Evolutionary conservation across 306 rosid species (phyloP), one percentile per base, ranked within the genome.

Genomic region (Pterocarpus santalinus): DNA sequence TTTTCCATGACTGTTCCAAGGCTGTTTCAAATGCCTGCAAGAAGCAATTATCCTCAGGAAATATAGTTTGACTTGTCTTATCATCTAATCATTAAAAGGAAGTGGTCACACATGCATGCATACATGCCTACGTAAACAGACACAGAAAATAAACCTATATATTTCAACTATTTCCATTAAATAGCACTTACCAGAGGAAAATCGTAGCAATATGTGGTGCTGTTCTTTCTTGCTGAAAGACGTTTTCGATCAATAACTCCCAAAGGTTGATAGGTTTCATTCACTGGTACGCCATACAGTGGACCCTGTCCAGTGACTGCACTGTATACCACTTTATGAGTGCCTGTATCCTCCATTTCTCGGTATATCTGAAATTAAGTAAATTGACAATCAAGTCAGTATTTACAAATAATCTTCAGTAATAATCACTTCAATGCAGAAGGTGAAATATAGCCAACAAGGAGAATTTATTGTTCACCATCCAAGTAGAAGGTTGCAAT

Each of bases 121-220:
- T 30, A 56, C 14, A 63, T 8, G 57, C 67, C 57, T 43, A 13
- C 43, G 58, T 13, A 33, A 63, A 47, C 73, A 70, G 8, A 75
- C n/a, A 80, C 47, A 41, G 28, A 22, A 8, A 72, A 36, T 57
- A 62, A 64, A 65, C 16, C 70, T 22, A 78, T 61, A 58, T 53
- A 72, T 72, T 55, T 51, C 67, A 65, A 57, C 47, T 43, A 1
- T 43, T 43, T 70, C 22, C 8, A 65, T 36, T 61, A 69, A 72
- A 73, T 10, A 65, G 55, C 49, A 89, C 97, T 86, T 79, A 93
- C 99, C 92, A 95, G 86, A 46, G 99, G 99, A 70, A 95, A 95
- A 84, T 95, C 99, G 69, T 95, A 93, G 90, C 99, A 95, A 85
- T 93, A 95, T 43, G 99, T 95, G 79, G 99, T 95, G 86, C 84